These are phyloP conservation scores for Nothophoma quercina DNA, from an alignment of 2,329 filamentous ascomycete species.

Conservation along the genomic window DNA sequence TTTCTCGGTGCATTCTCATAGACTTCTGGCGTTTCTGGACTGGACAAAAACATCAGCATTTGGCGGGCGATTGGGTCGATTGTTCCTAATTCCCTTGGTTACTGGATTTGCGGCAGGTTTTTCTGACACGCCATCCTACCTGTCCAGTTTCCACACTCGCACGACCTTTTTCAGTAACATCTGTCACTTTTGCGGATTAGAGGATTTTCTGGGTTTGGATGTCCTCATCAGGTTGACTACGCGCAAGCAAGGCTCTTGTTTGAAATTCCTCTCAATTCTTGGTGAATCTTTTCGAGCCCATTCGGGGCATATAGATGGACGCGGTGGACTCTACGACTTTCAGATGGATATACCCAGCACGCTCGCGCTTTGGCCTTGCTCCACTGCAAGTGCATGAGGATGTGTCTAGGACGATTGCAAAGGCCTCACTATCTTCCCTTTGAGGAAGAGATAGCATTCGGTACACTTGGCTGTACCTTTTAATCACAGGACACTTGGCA, in stretches of 20 bases:
- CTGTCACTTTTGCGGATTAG: constrained; percentile 2
- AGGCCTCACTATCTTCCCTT: constrained; percentile 1
- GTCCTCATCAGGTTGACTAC: neutral
- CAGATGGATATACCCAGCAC: constrained; percentile 12
- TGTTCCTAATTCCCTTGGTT: constrained; percentile 13
- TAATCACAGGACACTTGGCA: constrained; percentile 17
- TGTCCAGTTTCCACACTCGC: constrained; percentile 13
- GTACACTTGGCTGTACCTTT: constrained; percentile 16
- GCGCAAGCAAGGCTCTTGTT: constrained; percentile 3
- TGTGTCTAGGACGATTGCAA: constrained; percentile 6
- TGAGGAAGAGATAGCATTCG: constrained; percentile 9
- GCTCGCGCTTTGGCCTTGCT: constrained; percentile 9
- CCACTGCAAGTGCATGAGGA: constrained; percentile 3
- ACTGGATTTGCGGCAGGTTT: constrained; percentile 16
- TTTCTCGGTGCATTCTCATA: constrained; percentile 34
- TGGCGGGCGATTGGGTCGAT: constrained; percentile 26
- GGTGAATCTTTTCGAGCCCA: constrained; percentile 12
- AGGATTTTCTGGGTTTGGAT: neutral
- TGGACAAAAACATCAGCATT: constrained; percentile 38
- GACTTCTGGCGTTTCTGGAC: constrained; percentile 33
- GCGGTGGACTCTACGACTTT: constrained; percentile 9
- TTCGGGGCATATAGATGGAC: constrained; percentile 18
- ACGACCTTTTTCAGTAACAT: constrained; percentile 11
- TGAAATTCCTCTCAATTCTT: constrained; percentile 10
- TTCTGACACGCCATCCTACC: constrained; percentile 14